Evolutionary conservation across 306 rosid genomes (phyloP), one percentile per base, ranked within the genome.

Genomic region (Gleditsia sinensis): DNA sequence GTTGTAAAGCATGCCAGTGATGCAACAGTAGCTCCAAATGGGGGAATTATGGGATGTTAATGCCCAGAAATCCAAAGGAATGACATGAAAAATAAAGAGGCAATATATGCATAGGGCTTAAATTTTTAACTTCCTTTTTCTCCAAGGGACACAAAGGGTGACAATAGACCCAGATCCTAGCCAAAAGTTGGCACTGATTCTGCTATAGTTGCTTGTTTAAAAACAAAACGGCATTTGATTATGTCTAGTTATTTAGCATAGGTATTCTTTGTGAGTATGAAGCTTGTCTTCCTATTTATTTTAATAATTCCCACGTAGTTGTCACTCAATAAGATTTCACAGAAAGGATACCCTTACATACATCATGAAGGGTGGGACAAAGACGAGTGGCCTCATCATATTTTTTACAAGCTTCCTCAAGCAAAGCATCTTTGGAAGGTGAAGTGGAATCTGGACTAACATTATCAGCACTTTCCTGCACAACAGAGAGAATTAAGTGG

Each of bases 401-500:
- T 74, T 95, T 94, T 85, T 70, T 92, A 86, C 99, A 92, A 75
- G 99, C 99, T 82, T 95, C 99, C 91, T 95, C 99, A 54, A 92
- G 99, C 88, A 95, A 85, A 45, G 99, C 89, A 87, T 95, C 99
- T 85, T 92, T 95, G 25, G 99, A 95, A 78, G 98, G 97, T 67
- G 97, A 87, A 19, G 85, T 83, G 76, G 99, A 92, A 76, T 95
- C 99, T 75, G 91, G 86, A 79, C 88, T 84, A 51, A 95, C 99
- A 74, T 95, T 95, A 75, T 92, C 99, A 21, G 99, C 99, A 86
- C 98, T 95, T 88, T 95, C 99, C 99, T 95, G 99, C 82, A 82
- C 28, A 45, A 24, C 57, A 77, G 58, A 58, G 67, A 82, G 69
- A 72, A 75, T 78, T 34, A 62, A 69, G 54, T 56, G 62, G 37